Evolutionary conservation across 2,329 filamentous ascomycete genomes (phyloP), one percentile per base, ranked within the genome.

Genomic region (Davidsoniella eucalypti): DNA sequence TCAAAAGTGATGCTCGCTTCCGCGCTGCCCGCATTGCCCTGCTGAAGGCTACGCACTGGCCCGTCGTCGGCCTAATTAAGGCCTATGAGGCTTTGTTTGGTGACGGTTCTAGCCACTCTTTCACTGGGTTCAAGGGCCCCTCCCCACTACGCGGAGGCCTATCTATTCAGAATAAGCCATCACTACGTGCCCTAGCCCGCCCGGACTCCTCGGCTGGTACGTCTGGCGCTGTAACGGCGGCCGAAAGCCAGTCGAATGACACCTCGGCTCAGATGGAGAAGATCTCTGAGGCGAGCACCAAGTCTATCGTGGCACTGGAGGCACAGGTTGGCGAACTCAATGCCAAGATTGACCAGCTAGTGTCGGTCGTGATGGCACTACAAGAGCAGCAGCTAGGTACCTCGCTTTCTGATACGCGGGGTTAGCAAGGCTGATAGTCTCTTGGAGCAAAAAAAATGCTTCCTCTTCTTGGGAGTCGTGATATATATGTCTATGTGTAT

Each of bases 31-130:
- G 78, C 43, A 82, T 82, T 54, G 52, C 75, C 40, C 66, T 82
- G n/a, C 69, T 82, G 50, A 78, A 78, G 57, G 66, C 69, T 4
- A 81, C 77, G 0, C 78, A 81, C 57, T 66, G 76, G 44, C 83
- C 84, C 29, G 77, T 85, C 54, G 80, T 87, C 25, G 75, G 65
- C n/a, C 65, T 71, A 43, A 87, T 88, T 56, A 72, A 75, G 61
- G 59, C 71, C n/a, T 87, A 82, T 61, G 82, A 86, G 63, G 67
- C 67, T 57, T 55, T 75, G 43, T 63, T 64, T 18, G 62, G 62
- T 51, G 66, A 64, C 47, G 57, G 65, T 6, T 54, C 60, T 10
- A 57, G 61, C 10, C 68, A 70, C 47, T 68, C 69, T 47, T 72
- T 67, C 55, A 67, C 66, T 52, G 68, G 64, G 25, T 73, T 70